Evolutionary conservation across 2,329 filamentous ascomycete species (phyloP).

Genomic region (Fragosphaeria purpurea): DNA sequence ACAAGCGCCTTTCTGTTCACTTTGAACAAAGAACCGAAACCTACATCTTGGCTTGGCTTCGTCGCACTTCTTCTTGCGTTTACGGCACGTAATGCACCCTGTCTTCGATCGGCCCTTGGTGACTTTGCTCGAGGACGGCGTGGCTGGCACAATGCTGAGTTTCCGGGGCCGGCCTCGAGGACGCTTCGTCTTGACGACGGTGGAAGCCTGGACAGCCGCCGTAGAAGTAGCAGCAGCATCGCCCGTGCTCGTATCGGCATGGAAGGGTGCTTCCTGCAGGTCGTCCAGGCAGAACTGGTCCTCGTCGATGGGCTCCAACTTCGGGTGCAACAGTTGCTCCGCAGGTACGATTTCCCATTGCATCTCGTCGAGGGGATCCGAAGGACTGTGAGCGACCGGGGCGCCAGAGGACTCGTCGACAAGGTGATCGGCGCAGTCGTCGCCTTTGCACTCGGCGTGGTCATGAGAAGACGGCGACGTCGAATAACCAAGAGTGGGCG

Average conservation of each 20-base stretch:
- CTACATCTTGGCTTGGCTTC: conserved; percentile 58
- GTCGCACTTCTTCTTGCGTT: conserved; percentile 64
- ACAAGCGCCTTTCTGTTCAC: no score
- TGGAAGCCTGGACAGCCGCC: conserved; percentile 13
- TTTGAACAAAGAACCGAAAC: conserved; percentile 12
- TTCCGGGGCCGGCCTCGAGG: conserved; percentile 76
- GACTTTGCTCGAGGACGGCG: conserved; percentile 50
- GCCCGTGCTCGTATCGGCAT: conserved; percentile 18
- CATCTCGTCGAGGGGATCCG: conserved; percentile 29
- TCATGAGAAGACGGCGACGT: conserved; percentile 36
- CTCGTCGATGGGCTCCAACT: conserved; percentile 47
- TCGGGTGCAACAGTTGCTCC: conserved; percentile 38
- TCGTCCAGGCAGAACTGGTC: conserved; percentile 43
- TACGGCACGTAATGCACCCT: conserved; percentile 57
- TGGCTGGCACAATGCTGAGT: conserved; percentile 54
- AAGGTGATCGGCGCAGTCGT: conserved; percentile 24
- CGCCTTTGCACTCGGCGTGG: conserved; percentile 31
- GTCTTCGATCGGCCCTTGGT: conserved; percentile 68
- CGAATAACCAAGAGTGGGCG: conserved; percentile 34
- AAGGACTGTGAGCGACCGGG: not conserved
- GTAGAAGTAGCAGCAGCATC: conserved; percentile 14
- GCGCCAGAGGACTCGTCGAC: conserved; percentile 7
- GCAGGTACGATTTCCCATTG: conserved; percentile 38
- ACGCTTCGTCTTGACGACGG: conserved; percentile 43
- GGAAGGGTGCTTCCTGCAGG: conserved; percentile 34